Evolutionary conservation across 129 eudicot species (phyloP), one percentile per base, ranked within the genome.

Genomic region (Ambrosia artemisiifolia): DNA sequence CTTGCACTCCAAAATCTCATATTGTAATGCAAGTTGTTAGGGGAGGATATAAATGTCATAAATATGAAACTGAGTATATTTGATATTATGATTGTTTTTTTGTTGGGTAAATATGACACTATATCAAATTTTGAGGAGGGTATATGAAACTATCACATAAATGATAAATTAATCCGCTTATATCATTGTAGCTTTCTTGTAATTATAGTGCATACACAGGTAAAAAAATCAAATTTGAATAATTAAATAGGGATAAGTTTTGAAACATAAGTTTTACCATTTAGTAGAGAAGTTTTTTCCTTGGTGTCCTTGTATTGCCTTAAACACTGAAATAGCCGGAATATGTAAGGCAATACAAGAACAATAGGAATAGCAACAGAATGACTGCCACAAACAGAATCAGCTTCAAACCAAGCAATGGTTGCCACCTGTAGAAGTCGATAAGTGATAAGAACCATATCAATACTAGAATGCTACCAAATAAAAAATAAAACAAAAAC

Each of bases 321-420:
- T 77, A 90, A 93, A 73, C 98, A 94, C 85, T 94, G 98, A 73
- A 94, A 90, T 35, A 94, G 81, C 5, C 98, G 98, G 53, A 94
- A 94, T 48, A 94, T 75, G 63, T 86, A 94, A 66, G 98, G 98
- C 79, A 94, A 78, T 43, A 90, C 98, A 69, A 94, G 98, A 71
- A 84, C 92, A 18, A 94, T 61, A 5, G 98, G 98, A 28, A 94
- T 94, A 59, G 96, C 95, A 69, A 90, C 85, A 69, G 98, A 55
- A 74, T 94, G 98, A 83, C 96, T 88, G 53, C 98, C 98, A 79
- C 98, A 94, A 50, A 94, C 91, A 73, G 98, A 94, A 67, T 89
- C 96, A 12, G 98, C 96, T 75, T 94, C 98, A 81, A 94, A 90
- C 98, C 98, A 94, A 48, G 98, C 98, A 69, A 94, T 87, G 54